Base-by-base conservation (phyloP, 148 eudicot species). In the Talinum fruticosum region DNA sequence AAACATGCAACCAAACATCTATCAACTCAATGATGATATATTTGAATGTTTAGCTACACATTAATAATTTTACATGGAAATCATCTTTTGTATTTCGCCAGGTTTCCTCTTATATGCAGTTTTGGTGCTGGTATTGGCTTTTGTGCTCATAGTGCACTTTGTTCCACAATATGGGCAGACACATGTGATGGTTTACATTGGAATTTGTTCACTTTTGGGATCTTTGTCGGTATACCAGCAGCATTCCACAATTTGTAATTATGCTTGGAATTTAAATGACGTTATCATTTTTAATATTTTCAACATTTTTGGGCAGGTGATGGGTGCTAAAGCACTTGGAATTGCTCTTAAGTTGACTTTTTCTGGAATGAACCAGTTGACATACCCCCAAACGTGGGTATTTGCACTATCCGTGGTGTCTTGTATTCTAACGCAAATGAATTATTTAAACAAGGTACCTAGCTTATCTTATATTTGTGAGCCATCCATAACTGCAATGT, bases 321-420 rank as follows among this genome's bases (percentile, higher is more conserved):
- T 91, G 96, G 91, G 96, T 72, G 93, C 85, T 38, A 91, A 89
- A 83, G 96, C 92, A 44, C 86, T 91, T 72, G 96, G 96, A 82
- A 91, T 89, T 79, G 90, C 93, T 69, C 68, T 91, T 82, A 91
- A 91, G 87, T 76, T 91, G 78, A 91, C 92, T 38, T 86, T 91
- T 74, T 89, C 92, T 29, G 96, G 96, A 71, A 84, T 75, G 66
- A 91, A 91, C 78, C 96, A 91, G 80, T 80, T 91, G 64, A 84
- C 62, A 80, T 91, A 91, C 80, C 91, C 96, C 10, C 96, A 91
- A 79, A 91, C 96, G 67, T 91, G 96, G 96, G 81, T 68, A 37
- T 91, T 91, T 79, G 86, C 89, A 2, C 18, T 85, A 30, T 75
- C 85, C 26, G 89, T 89, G 66, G 23, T 73, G 26, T 75, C 85